Base-by-base conservation (phyloP, 1,284 basidiomycete genomes). In the Ustilago shanxiensis region DNA sequence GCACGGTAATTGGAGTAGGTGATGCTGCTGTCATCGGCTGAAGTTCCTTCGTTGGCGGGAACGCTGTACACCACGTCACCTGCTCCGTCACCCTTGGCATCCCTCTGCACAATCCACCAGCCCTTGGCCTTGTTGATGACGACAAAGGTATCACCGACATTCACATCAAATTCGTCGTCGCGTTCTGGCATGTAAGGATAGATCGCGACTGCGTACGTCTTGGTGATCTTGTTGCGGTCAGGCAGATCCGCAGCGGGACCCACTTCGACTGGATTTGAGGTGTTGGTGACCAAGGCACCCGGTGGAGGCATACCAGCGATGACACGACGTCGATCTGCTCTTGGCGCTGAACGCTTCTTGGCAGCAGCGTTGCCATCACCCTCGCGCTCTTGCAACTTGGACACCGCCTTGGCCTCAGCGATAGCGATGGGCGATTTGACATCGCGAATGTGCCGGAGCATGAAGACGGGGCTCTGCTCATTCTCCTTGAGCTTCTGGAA, bases 81-180 rank as follows among this genome's bases (percentile, higher is more conserved):
- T 6, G 91, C 90, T 2, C 95, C 95, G 51, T 91, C 91, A 24
- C 93, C 92, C 22, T 71, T 60, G 1, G 83, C 65, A 86, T 99
- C 97, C 35, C 93, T 91, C 85, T 98, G 95, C 3, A 99, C 96
- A 37, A 98, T 93, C 95, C 96, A 99, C 97, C 97, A 99, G 0
- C 97, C 97, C 72, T 95, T 92, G 16, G 95, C 92, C 73, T 96
- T 92, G 66, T 93, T 94, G 60, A 97, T 88, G 82, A 98, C 96
- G 77, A 98, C 91, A 86, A 97, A 98, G 22, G 87, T 87, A 62
- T 88, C 87, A 41, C 87, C 87, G 1, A 98, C 95, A 50, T 93
- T 91, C 2, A 99, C 96, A 85, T 98, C 95, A 86, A 98, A 98
- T 86, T 99, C 97, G 86, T 99, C 96, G 56, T 94, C 93, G 84